These are phyloP conservation scores for Aspergillus sp. DNA, from an alignment of 2,329 filamentous ascomycete species.

Conservation along the genomic window DNA sequence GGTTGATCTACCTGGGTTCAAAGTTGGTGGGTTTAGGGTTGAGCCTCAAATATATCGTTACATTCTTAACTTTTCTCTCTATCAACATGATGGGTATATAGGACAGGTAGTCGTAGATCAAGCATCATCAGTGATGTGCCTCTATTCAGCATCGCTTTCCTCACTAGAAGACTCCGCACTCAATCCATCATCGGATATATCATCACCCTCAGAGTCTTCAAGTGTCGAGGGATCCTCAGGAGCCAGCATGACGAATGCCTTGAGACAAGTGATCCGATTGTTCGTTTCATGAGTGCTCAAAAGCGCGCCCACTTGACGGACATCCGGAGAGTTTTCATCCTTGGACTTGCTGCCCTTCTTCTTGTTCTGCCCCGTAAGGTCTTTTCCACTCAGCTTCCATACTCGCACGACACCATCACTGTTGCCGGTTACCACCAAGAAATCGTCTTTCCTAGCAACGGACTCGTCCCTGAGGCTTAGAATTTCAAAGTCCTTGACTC, in stretches of 20 bases:
- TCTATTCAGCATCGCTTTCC: conserved; percentile 22
- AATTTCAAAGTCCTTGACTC: conserved; percentile 85
- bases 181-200: conserved; percentile 23
- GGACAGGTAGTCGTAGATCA: conserved; percentile 1
- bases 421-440: conserved; percentile 66
- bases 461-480: conserved; percentile 43
- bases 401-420: conserved; percentile 83
- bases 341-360: conserved; percentile 9
- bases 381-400: conserved; percentile 56
- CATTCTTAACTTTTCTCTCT: conserved; percentile 1
- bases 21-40: too few relatives aligned
- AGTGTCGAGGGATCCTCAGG: conserved; percentile 50
- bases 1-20: too few relatives aligned
- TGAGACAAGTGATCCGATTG: conserved; percentile 84
- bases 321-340: conserved; percentile 12
- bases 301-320: conserved; percentile 56
- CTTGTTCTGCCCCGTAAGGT: conserved; percentile 12
- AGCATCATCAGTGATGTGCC: not conserved
- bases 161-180: conserved; percentile 19
- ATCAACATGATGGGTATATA: conserved; percentile 17
- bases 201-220: conserved; percentile 35
- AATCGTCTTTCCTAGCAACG: conserved; percentile 30
- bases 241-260: conserved; percentile 78
- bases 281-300: conserved; percentile 78
- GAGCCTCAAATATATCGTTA: too few relatives aligned